Evolutionary conservation across 2,329 filamentous ascomycete species (phyloP).

Genomic region (Aspergillus nomiae): DNA sequence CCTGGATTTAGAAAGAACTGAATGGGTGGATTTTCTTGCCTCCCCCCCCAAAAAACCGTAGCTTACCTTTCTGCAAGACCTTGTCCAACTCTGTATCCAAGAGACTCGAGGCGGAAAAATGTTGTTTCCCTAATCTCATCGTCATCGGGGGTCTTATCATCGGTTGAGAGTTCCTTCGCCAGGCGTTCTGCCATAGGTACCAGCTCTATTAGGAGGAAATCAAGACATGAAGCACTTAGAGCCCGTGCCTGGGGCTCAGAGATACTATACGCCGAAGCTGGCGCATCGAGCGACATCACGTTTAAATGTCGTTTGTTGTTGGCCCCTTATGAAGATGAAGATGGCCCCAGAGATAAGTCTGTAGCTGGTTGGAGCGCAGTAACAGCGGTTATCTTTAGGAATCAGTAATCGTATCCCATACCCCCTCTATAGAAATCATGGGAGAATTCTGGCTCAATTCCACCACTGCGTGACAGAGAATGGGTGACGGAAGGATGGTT

Average conservation of each 20-base stretch:
- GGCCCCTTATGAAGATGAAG: not conserved
- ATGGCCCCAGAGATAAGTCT: not conserved
- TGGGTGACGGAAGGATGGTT: not conserved
- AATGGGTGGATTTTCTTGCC: not conserved
- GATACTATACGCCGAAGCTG: constrained; percentile 68
- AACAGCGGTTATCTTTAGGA: not conserved
- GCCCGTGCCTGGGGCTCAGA: constrained; percentile 75
- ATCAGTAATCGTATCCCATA: not conserved
- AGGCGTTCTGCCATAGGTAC: constrained; percentile 92
- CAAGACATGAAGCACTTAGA: constrained; percentile 81
- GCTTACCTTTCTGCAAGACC: constrained; percentile 82
- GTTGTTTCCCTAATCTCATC: constrained; percentile 84
- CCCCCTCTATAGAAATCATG: not conserved
- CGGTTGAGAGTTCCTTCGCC: constrained; percentile 63
- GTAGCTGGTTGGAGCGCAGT: not conserved
- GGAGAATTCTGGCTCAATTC: not conserved
- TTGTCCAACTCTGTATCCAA: constrained; percentile 91
- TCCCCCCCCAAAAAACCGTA: not conserved
- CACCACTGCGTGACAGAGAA: not conserved
- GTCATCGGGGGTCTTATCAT: constrained; percentile 37
- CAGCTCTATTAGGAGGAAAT: constrained; percentile 94
- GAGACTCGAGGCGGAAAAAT: constrained; percentile 76
- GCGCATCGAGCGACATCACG: constrained; percentile 72
- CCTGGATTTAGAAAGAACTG: not conserved
- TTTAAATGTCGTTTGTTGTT: constrained; percentile 12